Evolutionary conservation across 2,329 filamentous ascomycete species (phyloP).

Genomic region (Ophiostoma triangulosporum): DNA sequence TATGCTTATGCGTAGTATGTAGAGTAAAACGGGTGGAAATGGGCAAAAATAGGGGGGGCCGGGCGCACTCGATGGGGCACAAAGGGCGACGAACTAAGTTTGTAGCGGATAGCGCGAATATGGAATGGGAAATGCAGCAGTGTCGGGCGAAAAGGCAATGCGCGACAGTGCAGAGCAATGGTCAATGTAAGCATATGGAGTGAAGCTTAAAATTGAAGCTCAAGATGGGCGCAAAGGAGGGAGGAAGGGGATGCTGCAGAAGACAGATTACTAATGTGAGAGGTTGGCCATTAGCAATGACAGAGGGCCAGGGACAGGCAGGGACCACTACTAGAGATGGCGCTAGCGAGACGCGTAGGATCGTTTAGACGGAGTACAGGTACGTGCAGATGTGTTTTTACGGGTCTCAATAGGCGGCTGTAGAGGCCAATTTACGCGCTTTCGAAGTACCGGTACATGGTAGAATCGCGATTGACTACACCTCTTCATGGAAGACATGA

Average conservation of each 20-base stretch:
- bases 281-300: too few species aligned
- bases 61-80: not conserved
- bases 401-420: not conserved
- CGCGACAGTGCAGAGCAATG: not conserved
- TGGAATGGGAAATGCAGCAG: not conserved
- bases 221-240: not conserved
- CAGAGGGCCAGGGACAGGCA: not conserved
- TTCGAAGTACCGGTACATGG: conserved; percentile 1
- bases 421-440: conserved; percentile 3
- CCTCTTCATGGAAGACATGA: not conserved
- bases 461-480: not conserved
- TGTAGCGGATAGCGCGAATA: not conserved
- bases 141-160: not conserved
- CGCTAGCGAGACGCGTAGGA: conserved; percentile 6
- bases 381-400: not conserved
- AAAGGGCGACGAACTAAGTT: not conserved
- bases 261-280: too few species aligned
- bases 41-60: conserved; percentile 1
- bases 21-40: conserved; percentile 1
- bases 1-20: too few species aligned
- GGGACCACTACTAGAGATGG: not conserved
- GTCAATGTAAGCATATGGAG: not conserved
- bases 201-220: not conserved
- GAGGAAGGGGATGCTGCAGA: not conserved
- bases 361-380: not conserved